phyloP scores from a whole-genome alignment of 2,329 filamentous ascomycete genomes.

The Dendrostoma leiphaemia region DNA sequence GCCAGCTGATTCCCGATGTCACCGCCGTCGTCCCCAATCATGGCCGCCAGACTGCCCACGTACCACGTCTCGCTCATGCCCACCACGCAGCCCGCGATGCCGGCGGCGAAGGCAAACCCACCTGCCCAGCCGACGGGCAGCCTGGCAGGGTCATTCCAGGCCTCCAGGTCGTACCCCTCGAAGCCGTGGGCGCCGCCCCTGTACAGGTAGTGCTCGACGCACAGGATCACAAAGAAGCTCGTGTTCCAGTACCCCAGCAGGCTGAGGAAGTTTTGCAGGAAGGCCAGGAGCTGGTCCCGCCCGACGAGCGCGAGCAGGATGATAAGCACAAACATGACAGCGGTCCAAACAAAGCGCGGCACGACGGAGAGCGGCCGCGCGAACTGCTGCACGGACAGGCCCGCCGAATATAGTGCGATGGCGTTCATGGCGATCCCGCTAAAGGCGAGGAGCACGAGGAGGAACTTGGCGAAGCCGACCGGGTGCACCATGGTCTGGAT shows the following conservation, averaged over 20 bases:
- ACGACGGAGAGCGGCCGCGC: slow-evolving; percentile 39
- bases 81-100: slow-evolving; percentile 48
- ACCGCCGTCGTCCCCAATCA: slow-evolving; percentile 43
- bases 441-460: slow-evolving; percentile 36
- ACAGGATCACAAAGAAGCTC: slow-evolving; percentile 45
- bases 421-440: slow-evolving; percentile 46
- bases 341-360: slow-evolving; percentile 47
- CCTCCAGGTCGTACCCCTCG: slow-evolving; percentile 46
- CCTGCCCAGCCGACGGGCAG: slow-evolving; percentile 44
- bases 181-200: slow-evolving; percentile 33
- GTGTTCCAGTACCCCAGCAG: slow-evolving; percentile 51
- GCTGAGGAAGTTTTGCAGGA: slow-evolving; percentile 46
- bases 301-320: slow-evolving; percentile 43
- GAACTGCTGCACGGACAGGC: slow-evolving; percentile 39
- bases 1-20: slow-evolving; percentile 53
- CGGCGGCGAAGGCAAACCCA: slow-evolving; percentile 40
- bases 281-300: slow-evolving; percentile 39
- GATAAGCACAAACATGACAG: slow-evolving; percentile 42
- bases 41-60: slow-evolving; percentile 41
- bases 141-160: slow-evolving; percentile 42
- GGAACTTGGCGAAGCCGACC: slow-evolving; percentile 42
- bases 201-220: slow-evolving; percentile 48
- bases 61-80: slow-evolving; percentile 61
- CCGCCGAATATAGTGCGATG: slow-evolving; percentile 40
- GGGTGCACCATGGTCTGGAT: slow-evolving; percentile 44